Evolutionary conservation across 805 yeast species (phyloP).

Genomic region (Alloascoidea africana): DNA sequence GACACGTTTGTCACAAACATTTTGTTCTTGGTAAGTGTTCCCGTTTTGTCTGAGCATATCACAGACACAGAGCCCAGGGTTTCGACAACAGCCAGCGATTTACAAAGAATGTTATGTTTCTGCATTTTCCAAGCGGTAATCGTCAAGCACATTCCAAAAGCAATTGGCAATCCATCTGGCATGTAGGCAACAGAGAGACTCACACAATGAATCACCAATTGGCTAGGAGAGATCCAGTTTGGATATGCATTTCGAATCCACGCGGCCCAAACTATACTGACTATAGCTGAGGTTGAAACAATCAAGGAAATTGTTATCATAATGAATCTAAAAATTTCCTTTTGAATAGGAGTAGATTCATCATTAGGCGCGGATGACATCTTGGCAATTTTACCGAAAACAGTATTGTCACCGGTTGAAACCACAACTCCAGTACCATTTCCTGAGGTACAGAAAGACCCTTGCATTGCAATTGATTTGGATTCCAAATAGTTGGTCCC

Average conservation of each 20-base stretch:
- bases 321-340: slow-evolving; percentile 24
- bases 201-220: slow-evolving; percentile 41
- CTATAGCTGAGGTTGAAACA: slow-evolving; percentile 64
- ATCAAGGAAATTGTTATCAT: slow-evolving; percentile 19
- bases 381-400: slow-evolving; percentile 29
- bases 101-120: too few species aligned
- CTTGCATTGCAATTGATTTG: slow-evolving; percentile 27
- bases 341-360: slow-evolving; percentile 25
- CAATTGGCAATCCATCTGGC: slow-evolving; percentile 39
- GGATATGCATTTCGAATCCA: slow-evolving; percentile 28
- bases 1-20: too few species aligned
- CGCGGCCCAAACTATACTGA: slow-evolving; percentile 42
- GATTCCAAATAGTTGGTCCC: slow-evolving; percentile 38
- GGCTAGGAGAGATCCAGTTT: slow-evolving; percentile 25
- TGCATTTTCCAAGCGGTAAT: too few species aligned
- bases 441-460: slow-evolving; percentile 27
- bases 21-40: slow-evolving; percentile 65
- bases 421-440: slow-evolving; percentile 32
- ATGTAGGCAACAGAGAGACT: slow-evolving; percentile 33
- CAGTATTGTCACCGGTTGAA: slow-evolving; percentile 26
- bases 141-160: too few species aligned
- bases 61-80: slow-evolving; percentile 79
- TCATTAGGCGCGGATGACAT: slow-evolving; percentile 24
- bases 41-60: slow-evolving; percentile 35
- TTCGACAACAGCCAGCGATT: slow-evolving; percentile 91